A percentile compares a stretch with the other conserved stretches of the same genome.
Evolutionary conservation across 805 yeast species (phyloP).

Genomic region (Saccharomycopsis vini): DNA sequence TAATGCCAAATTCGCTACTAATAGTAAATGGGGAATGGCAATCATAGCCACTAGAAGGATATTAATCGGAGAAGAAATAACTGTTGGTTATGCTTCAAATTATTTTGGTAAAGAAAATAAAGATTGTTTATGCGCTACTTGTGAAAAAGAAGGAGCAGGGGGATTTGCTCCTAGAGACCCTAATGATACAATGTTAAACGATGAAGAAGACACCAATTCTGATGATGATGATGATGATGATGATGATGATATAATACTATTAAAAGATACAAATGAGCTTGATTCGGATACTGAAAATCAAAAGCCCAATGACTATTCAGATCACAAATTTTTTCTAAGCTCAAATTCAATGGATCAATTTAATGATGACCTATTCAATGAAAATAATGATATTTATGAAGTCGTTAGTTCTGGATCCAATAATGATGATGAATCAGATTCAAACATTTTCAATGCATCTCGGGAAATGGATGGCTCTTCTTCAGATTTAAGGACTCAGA

Average conservation of each 20-base stretch:
- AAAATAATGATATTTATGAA: no score
- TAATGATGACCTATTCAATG: no score
- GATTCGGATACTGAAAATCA: no score
- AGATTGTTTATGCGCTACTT: constrained; percentile 37
- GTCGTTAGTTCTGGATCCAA: no score
- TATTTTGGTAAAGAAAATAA: constrained; percentile 36
- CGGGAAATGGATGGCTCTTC: no score
- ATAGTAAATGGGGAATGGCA: constrained; percentile 24
- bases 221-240: neutral
- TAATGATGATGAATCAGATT: no score
- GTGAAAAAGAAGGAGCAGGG: constrained; percentile 29
- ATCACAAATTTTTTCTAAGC: no score
- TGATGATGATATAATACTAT: neutral
- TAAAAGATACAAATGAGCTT: no score
- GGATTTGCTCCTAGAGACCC: constrained; percentile 20
- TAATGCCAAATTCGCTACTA: constrained; percentile 31
- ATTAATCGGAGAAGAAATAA: constrained; percentile 37
- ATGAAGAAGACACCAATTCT: constrained; percentile 4
- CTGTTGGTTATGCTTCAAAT: constrained; percentile 33
- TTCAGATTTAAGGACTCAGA: no score
- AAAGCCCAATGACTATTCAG: no score
- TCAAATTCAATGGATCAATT: no score
- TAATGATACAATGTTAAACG: neutral
- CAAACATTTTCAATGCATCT: no score
- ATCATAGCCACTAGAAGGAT: constrained; percentile 30